Percentiles rank a stretch among this genome's conserved stretches.
Evolutionary conservation across 345 rosid species (phyloP).

Genomic region (Rhizophora apiculata): DNA sequence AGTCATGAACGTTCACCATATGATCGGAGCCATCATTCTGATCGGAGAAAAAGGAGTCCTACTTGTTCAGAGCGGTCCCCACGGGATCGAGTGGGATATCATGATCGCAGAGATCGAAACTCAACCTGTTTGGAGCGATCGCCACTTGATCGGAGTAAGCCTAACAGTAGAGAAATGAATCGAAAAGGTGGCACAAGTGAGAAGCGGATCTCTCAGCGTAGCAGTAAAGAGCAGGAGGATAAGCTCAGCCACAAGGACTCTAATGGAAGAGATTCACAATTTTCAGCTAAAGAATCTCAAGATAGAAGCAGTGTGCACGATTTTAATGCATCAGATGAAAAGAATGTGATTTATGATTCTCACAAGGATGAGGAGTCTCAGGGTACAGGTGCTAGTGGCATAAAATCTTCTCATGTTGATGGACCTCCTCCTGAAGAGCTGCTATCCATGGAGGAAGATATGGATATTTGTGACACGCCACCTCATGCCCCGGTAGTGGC

Average conservation of each 20-base stretch:
- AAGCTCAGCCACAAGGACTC: constrained; percentile 49
- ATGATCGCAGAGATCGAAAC: constrained; percentile 65
- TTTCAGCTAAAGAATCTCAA: constrained; percentile 54
- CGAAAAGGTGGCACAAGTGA: constrained; percentile 57
- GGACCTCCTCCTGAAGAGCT: constrained; percentile 61
- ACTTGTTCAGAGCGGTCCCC: constrained; percentile 60
- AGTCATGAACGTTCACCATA: constrained; percentile 67
- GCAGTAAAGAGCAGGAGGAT: constrained; percentile 51
- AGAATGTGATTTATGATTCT: constrained; percentile 40
- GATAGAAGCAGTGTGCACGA: constrained; percentile 36
- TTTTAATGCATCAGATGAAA: constrained; percentile 44
- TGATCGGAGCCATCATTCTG: constrained; percentile 61
- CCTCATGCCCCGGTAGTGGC: constrained; percentile 66
- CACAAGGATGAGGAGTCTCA: constrained; percentile 47
- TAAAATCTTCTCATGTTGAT: constrained; percentile 43
- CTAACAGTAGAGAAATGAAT: constrained; percentile 47
- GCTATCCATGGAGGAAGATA: constrained; percentile 98
- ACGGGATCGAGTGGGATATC: constrained; percentile 43
- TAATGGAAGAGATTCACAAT: constrained; percentile 39
- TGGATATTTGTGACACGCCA: constrained; percentile 96
- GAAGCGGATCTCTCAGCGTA: constrained; percentile 52
- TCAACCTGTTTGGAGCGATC: constrained; percentile 56
- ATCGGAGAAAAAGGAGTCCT: constrained; percentile 79
- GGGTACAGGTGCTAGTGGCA: constrained; percentile 39
- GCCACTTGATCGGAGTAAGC: constrained; percentile 55